A percentile compares a stretch with the other conserved stretches of the same genome.
phyloP scores from a whole-genome alignment of 805 yeast species.

The Metschnikowia peoriensis region DNA sequence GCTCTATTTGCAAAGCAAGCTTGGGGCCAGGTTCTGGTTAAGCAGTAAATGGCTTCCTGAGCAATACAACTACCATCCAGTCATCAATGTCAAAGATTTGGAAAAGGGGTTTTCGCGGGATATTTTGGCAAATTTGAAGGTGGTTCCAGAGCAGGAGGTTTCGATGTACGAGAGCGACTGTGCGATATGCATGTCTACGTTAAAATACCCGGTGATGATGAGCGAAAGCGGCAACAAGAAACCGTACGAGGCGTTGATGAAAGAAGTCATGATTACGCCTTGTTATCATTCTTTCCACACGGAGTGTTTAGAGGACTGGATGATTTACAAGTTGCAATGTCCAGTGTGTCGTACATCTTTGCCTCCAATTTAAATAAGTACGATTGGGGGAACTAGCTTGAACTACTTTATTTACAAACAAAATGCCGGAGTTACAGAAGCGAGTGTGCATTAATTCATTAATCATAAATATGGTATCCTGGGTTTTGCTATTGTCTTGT shows the following conservation, averaged over 20 bases:
- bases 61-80: constrained; percentile 80
- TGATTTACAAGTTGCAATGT: constrained; percentile 88
- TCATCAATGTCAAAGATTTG: constrained; percentile 55
- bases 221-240: constrained; percentile 7
- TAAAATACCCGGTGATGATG: constrained; percentile 15
- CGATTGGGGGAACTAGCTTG: background rate
- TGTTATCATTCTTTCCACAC: constrained; percentile 89
- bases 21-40: constrained; percentile 83
- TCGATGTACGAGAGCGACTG: constrained; percentile 61
- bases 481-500: background rate
- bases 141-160: constrained; percentile 26
- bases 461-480: constrained; percentile 4
- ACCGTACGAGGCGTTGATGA: constrained; percentile 13
- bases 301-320: constrained; percentile 88
- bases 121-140: constrained; percentile 37
- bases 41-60: constrained; percentile 75
- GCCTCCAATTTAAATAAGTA: constrained; percentile 60
- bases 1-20: constrained; percentile 58
- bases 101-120: constrained; percentile 57
- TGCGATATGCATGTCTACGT: constrained; percentile 74
- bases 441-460: constrained; percentile 5
- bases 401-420: background rate
- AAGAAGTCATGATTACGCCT: constrained; percentile 80
- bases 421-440: background rate
- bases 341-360: constrained; percentile 86